Conservation (phyloP, 352 stramenopile species). For the Globisporangium mamillatum region DNA sequence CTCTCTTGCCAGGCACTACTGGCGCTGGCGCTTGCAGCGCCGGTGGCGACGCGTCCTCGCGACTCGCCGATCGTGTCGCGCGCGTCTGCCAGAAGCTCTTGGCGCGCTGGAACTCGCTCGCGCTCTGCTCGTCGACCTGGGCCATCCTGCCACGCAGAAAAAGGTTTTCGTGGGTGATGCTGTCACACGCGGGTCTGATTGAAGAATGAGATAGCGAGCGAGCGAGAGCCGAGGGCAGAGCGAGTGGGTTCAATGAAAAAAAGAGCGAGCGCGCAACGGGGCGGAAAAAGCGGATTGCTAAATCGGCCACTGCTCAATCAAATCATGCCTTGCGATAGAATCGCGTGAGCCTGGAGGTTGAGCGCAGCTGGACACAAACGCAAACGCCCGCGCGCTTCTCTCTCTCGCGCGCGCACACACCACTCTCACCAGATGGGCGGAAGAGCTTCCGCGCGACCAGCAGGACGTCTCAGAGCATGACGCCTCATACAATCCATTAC, state of each 20-base stretch:
- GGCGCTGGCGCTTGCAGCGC: not conserved
- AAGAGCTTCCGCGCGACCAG: slow-evolving; percentile 3
- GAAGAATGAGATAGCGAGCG: slow-evolving; percentile 3
- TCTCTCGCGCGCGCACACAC: not conserved
- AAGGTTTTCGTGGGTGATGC: no score
- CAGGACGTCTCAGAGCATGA: not conserved
- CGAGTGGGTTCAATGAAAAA: not conserved
- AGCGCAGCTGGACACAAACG: not conserved
- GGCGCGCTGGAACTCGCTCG: slow-evolving; percentile 45
- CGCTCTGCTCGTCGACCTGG: not conserved
- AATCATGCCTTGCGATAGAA: not conserved
- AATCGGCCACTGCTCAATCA: not conserved
- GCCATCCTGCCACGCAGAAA: not conserved
- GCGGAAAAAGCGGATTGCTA: not conserved
- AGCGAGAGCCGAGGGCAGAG: not conserved
- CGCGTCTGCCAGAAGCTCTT: slow-evolving; percentile 72
- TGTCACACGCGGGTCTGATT: not conserved
- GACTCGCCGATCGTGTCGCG: slow-evolving; percentile 33
- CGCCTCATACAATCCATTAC: not conserved
- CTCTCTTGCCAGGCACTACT: not conserved
- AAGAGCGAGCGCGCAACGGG: not conserved
- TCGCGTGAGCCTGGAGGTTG: not conserved
- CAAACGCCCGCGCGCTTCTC: not conserved
- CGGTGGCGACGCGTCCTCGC: not conserved
- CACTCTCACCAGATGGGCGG: not conserved